These are phyloP conservation scores for Grigorovia humatica DNA, from an alignment of 805 yeast genomes.

Conservation along the genomic window DNA sequence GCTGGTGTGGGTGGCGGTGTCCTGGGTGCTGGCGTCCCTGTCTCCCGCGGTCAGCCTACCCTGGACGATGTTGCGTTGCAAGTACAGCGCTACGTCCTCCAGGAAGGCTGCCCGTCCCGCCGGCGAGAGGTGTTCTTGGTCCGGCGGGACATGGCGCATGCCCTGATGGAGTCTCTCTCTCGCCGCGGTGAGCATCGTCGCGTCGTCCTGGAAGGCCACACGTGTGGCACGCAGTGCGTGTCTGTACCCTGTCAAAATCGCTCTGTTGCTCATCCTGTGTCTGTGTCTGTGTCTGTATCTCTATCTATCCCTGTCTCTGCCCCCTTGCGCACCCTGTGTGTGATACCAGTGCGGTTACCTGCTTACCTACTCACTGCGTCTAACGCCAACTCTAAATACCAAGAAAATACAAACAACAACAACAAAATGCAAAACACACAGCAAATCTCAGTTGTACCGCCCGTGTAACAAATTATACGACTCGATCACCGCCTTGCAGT, in stretches of 20 bases:
- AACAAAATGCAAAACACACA: no score
- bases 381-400: no score
- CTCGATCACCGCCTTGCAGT: constrained; percentile 54
- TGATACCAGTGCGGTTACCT: no score
- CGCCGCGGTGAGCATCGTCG: constrained; percentile 44
- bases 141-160: constrained; percentile 34
- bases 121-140: constrained; percentile 31
- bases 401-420: no score
- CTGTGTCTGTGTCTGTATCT: background rate
- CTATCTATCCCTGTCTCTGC: no score
- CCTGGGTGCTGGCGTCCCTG: background rate
- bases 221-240: constrained; percentile 56
- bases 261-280: background rate
- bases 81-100: constrained; percentile 59
- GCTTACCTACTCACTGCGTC: no score
- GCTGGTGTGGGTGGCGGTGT: constrained; percentile 7
- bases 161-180: constrained; percentile 50
- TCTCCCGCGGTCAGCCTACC: constrained; percentile 46
- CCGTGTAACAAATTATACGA: constrained; percentile 37
- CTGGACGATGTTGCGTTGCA: constrained; percentile 76
- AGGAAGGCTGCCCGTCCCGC: constrained; percentile 46
- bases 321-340: no score
- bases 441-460: background rate
- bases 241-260: constrained; percentile 36
- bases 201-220: constrained; percentile 42